phyloP scores from a whole-genome alignment of 2,329 filamentous ascomycete genomes.

The Dryadomyces sulphureus region DNA sequence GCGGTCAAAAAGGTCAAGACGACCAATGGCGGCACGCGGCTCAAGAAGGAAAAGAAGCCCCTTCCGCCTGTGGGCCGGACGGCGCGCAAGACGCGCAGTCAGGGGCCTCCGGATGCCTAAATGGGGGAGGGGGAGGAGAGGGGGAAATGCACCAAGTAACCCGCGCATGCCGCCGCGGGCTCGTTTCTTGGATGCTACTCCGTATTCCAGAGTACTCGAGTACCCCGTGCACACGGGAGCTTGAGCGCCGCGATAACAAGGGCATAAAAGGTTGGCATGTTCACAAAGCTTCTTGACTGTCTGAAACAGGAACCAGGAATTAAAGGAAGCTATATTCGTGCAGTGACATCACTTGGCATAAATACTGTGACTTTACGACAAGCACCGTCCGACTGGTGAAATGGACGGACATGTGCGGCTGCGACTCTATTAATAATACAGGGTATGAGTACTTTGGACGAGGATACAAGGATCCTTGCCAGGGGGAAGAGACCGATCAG shows the following conservation, averaged over 20 bases:
- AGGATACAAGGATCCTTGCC: neutral
- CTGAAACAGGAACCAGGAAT: neutral
- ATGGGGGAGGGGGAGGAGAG: neutral
- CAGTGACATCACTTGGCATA: too few relatives aligned
- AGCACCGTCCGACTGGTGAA: too few relatives aligned
- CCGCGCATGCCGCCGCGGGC: too few relatives aligned
- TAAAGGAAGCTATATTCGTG: neutral
- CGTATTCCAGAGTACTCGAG: neutral
- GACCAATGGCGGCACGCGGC: neutral
- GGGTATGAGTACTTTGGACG: too few relatives aligned
- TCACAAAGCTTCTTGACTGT: neutral
- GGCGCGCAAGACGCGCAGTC: constrained; percentile 24
- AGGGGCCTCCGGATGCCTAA: constrained; percentile 14
- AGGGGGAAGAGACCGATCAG: neutral
- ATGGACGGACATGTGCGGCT: neutral
- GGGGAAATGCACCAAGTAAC: too few relatives aligned
- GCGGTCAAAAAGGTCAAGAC: neutral
- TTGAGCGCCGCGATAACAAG: too few relatives aligned
- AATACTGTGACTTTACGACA: too few relatives aligned
- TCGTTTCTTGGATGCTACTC: neutral
- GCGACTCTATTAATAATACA: neutral
- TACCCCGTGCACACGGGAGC: too few relatives aligned
- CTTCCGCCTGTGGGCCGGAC: constrained; percentile 19
- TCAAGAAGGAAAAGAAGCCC: constrained; percentile 15
- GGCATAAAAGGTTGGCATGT: neutral